phyloP scores from a whole-genome alignment of 148 eudicot species.

The Camellia sinensis region DNA sequence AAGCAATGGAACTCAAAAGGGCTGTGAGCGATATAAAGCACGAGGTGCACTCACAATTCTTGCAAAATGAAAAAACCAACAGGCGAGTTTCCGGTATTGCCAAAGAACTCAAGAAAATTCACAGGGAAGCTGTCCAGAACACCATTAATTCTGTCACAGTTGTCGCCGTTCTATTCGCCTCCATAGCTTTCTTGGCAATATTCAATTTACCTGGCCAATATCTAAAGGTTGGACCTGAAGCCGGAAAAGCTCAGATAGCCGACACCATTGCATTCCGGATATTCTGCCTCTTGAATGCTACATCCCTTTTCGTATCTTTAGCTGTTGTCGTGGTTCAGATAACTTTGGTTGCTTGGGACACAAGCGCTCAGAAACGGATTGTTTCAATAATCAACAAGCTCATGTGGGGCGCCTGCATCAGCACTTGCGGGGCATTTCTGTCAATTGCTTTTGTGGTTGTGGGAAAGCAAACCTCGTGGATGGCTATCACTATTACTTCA shows the following conservation, averaged over 20 bases:
- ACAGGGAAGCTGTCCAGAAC: constrained; percentile 83
- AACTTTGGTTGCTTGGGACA: constrained; percentile 86
- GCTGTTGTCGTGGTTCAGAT: constrained; percentile 92
- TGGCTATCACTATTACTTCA: constrained; percentile 60
- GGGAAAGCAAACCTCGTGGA: constrained; percentile 63
- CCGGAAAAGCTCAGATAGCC: constrained; percentile 59
- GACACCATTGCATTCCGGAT: constrained; percentile 51
- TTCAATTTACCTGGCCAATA: constrained; percentile 79
- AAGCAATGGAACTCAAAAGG: constrained; percentile 68
- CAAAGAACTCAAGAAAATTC: constrained; percentile 76
- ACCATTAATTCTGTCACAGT: constrained; percentile 87
- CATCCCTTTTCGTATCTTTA: constrained; percentile 71
- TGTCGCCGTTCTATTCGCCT: constrained; percentile 81
- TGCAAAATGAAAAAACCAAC: constrained; percentile 79
- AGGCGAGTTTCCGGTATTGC: constrained; percentile 78
- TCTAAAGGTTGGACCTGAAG: constrained; percentile 30
- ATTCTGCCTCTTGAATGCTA: constrained; percentile 71
- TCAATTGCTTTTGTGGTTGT: constrained; percentile 75
- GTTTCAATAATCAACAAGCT: constrained; percentile 79
- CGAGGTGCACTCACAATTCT: constrained; percentile 76
- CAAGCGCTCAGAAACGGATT: constrained; percentile 65
- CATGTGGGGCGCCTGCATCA: constrained; percentile 94
- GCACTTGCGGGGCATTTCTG: constrained; percentile 80
- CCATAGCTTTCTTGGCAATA: constrained; percentile 84
- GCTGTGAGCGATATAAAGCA: constrained; percentile 88